These are phyloP conservation scores for Apiotrichum siamense DNA, from an alignment of 1,284 basidiomycete species.

Conservation along the genomic window DNA sequence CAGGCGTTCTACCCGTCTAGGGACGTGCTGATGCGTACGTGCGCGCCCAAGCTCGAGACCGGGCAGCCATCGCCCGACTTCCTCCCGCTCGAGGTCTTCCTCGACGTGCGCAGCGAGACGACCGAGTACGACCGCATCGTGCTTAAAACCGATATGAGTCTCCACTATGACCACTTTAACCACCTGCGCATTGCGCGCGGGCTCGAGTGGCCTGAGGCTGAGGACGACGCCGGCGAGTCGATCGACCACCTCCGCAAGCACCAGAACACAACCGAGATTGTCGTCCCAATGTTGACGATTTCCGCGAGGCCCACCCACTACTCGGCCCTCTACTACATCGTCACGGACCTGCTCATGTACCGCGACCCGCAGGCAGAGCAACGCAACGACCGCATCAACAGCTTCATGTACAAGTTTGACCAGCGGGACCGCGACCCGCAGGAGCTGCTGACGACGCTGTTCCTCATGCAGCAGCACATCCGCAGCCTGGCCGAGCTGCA, in stretches of 20 bases:
- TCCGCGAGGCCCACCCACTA: slow-evolving; percentile 82
- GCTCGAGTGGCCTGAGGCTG: slow-evolving; percentile 48
- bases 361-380: slow-evolving; percentile 77
- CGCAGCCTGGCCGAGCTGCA: slow-evolving; percentile 57
- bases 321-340: slow-evolving; percentile 77
- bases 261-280: slow-evolving; percentile 73
- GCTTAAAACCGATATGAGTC: slow-evolving; percentile 75
- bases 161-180: slow-evolving; percentile 94
- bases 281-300: slow-evolving; percentile 81
- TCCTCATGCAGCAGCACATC: slow-evolving; percentile 67
- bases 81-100: slow-evolving; percentile 81
- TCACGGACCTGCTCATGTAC: slow-evolving; percentile 81
- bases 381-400: slow-evolving; percentile 70
- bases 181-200: slow-evolving; percentile 72
- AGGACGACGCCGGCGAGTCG: slow-evolving; percentile 45
- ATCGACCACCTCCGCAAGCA: slow-evolving; percentile 70
- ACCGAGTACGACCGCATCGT: slow-evolving; percentile 81
- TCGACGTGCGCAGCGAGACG: slow-evolving; percentile 76
- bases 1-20: slow-evolving; percentile 78
- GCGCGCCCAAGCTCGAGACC: neutral
- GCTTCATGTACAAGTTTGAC: slow-evolving; percentile 82
- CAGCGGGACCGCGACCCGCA: slow-evolving; percentile 67
- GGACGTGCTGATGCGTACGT: slow-evolving; percentile 17
- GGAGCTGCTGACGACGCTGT: slow-evolving; percentile 62
- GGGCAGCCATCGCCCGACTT: slow-evolving; percentile 35